Percentiles rank a stretch among this genome's conserved stretches.
phyloP scores from a whole-genome alignment of 2,329 filamentous ascomycete species.

The Cladophialophora yegresii region DNA sequence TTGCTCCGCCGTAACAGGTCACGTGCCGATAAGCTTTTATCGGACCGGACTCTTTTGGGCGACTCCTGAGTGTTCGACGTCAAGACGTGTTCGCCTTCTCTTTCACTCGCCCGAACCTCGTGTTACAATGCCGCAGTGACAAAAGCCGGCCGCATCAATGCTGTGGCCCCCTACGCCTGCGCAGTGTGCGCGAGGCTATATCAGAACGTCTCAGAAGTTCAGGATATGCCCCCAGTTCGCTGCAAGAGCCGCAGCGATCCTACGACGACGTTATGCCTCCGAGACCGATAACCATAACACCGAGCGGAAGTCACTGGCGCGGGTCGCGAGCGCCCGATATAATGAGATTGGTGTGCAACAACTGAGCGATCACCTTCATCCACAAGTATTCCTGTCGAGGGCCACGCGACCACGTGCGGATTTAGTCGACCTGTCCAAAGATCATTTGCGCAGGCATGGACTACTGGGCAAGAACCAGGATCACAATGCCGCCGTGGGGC shows the following conservation, averaged over 20 bases:
- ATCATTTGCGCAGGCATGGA: conserved; percentile 83
- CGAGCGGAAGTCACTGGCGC: conserved; percentile 19
- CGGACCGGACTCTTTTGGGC: not conserved
- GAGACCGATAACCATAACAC: conserved; percentile 12
- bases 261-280: conserved; percentile 34
- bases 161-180: conserved; percentile 36
- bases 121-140: conserved; percentile 17
- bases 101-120: not conserved
- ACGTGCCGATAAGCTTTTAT: conserved; percentile 23
- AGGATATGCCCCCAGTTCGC: conserved; percentile 33
- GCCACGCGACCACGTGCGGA: conserved; percentile 62
- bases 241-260: conserved; percentile 27
- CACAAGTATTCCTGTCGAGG: conserved; percentile 72
- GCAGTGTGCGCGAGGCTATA: conserved; percentile 38
- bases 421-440: conserved; percentile 75
- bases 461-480: conserved; percentile 89
- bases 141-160: conserved; percentile 27
- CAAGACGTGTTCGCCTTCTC: conserved; percentile 2
- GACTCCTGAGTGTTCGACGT: conserved; percentile 16
- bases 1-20: not conserved
- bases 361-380: conserved; percentile 77
- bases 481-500: conserved; percentile 71
- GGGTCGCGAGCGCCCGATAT: conserved; percentile 62
- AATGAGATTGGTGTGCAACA: conserved; percentile 96
- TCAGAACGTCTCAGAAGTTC: conserved; percentile 37